Evolutionary conservation across 495 filamentous ascomycete genomes (phyloP).

Genomic region (Paragyromitra xinjiangensis): DNA sequence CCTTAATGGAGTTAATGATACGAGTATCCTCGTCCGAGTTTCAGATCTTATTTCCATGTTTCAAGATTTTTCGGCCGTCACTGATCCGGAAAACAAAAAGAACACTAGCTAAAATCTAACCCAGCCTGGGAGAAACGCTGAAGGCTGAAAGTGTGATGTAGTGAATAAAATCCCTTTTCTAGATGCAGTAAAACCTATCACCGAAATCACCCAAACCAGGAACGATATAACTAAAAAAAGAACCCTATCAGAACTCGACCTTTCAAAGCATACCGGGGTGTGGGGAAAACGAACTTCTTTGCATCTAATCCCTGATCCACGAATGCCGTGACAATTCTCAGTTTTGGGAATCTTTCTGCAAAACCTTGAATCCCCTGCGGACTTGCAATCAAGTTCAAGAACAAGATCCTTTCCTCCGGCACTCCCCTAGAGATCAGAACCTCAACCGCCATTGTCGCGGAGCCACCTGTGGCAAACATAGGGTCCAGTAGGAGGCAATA

Average conservation of each 20-base stretch:
- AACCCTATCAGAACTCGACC: constrained; percentile 23
- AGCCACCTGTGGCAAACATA: constrained; percentile 99
- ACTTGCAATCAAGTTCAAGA: constrained; percentile 94
- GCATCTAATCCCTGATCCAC: constrained; percentile 93
- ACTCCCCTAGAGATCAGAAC: constrained; percentile 88
- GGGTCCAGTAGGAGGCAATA: constrained; percentile 97
- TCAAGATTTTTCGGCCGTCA: background rate
- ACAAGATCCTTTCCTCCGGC: constrained; percentile 92
- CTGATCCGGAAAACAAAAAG: constrained; percentile 16
- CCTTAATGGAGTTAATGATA: constrained; percentile 5
- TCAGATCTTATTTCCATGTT: background rate
- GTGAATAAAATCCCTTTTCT: constrained; percentile 34
- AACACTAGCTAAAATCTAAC: background rate
- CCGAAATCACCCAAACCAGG: constrained; percentile 97
- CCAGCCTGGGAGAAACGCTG: background rate
- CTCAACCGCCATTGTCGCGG: constrained; percentile 94
- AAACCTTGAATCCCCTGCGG: constrained; percentile 91
- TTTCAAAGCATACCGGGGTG: background rate
- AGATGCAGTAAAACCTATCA: constrained; percentile 95
- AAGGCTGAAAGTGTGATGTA: constrained; percentile 4
- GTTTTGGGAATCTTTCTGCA: constrained; percentile 87
- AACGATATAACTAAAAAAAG: constrained; percentile 80
- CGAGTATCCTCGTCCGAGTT: background rate
- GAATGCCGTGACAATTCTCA: constrained; percentile 95
- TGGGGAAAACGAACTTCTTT: constrained; percentile 77